Evolutionary conservation across 805 yeast genomes (phyloP).

Genomic region (Yamadazyma scolyti): DNA sequence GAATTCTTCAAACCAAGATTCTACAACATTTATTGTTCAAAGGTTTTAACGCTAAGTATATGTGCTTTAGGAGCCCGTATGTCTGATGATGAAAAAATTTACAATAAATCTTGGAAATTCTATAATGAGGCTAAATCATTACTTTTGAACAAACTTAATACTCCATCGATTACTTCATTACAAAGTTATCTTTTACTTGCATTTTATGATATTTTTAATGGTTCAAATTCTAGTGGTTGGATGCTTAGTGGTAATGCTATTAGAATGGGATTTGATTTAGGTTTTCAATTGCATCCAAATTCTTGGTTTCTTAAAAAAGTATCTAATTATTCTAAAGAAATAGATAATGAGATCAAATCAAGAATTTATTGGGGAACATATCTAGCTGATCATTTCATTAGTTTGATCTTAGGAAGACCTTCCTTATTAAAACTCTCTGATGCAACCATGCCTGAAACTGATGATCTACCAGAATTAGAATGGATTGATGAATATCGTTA

Average conservation of each 20-base stretch:
- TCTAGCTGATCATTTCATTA: slow-evolving; percentile 60
- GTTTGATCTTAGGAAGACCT: slow-evolving; percentile 57
- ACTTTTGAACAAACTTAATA: slow-evolving; percentile 39
- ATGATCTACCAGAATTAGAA: slow-evolving; percentile 56
- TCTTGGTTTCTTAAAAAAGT: slow-evolving; percentile 48
- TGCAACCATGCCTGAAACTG: slow-evolving; percentile 58
- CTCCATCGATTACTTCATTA: slow-evolving; percentile 50
- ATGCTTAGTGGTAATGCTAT: slow-evolving; percentile 59
- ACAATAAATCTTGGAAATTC: slow-evolving; percentile 37
- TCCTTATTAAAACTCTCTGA: slow-evolving; percentile 51
- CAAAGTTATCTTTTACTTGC: slow-evolving; percentile 59
- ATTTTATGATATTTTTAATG: slow-evolving; percentile 59
- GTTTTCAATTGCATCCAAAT: slow-evolving; percentile 58
- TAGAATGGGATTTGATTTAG: slow-evolving; percentile 62
- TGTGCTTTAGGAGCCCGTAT: slow-evolving; percentile 58
- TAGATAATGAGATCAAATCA: slow-evolving; percentile 54
- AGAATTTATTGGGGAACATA: slow-evolving; percentile 67
- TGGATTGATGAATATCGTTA: slow-evolving; percentile 60
- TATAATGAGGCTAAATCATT: slow-evolving; percentile 45
- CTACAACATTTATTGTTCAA: slow-evolving; percentile 52
- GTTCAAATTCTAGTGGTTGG: slow-evolving; percentile 59
- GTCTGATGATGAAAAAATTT: slow-evolving; percentile 40
- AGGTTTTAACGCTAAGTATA: slow-evolving; percentile 49
- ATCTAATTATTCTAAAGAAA: slow-evolving; percentile 35
- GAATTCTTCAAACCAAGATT: slow-evolving; percentile 58